These are phyloP conservation scores for Xylariales sp. DNA, from an alignment of 2,329 filamentous ascomycete species.

Conservation along the genomic window DNA sequence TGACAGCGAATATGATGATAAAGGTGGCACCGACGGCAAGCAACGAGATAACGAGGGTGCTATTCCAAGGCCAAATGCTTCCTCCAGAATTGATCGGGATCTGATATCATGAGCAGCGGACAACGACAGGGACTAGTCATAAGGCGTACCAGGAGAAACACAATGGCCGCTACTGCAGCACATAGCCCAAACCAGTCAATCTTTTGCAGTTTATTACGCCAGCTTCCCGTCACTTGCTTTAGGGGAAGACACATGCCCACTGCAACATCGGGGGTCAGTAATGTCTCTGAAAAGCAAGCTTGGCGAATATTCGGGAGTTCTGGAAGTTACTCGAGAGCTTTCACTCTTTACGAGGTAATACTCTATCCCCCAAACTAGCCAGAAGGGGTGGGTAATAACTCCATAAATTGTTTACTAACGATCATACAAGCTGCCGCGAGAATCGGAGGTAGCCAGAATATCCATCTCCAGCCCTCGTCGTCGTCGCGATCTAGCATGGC, in stretches of 20 bases:
- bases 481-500: slow-evolving; percentile 5
- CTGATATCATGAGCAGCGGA: slow-evolving; percentile 8
- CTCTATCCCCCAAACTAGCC: no score
- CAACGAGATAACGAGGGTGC: slow-evolving; percentile 13
- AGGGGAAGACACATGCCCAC: no score
- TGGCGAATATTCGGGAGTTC: no score
- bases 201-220: slow-evolving; percentile 15
- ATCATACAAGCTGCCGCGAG: slow-evolving; percentile 11
- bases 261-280: no score
- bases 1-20: slow-evolving; percentile 14
- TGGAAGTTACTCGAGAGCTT: no score
- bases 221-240: slow-evolving; percentile 12
- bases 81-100: slow-evolving; percentile 21
- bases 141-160: slow-evolving; percentile 14
- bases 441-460: slow-evolving; percentile 20
- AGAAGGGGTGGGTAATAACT: no score
- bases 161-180: slow-evolving; percentile 12
- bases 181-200: slow-evolving; percentile 20
- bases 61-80: slow-evolving; percentile 17
- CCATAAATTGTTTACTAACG: no score
- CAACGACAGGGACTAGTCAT: neutral
- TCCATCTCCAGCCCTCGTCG: slow-evolving; percentile 16
- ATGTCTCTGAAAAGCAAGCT: no score
- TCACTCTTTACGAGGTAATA: no score
- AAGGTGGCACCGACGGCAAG: slow-evolving; percentile 12